Evolutionary conservation across 1,139 yeast genomes (phyloP).

Genomic region (Tardiomyces digboiensis): DNA sequence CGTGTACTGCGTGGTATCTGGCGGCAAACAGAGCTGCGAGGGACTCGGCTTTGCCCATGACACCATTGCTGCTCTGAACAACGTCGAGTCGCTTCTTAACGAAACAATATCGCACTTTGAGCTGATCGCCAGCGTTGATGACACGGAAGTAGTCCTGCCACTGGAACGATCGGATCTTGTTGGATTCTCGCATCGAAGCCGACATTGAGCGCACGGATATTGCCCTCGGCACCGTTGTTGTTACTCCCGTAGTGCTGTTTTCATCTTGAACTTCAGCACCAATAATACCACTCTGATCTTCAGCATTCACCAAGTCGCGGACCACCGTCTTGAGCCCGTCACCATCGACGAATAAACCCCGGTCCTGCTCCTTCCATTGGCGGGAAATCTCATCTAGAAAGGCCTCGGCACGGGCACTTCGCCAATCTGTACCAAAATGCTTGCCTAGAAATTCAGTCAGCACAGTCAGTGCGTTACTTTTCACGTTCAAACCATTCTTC

Average conservation of each 20-base stretch:
- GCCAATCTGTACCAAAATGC: slow-evolving; percentile 83
- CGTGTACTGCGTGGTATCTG: slow-evolving; percentile 54
- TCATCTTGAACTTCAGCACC: not conserved
- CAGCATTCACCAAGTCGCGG: slow-evolving; percentile 30
- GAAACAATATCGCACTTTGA: slow-evolving; percentile 43
- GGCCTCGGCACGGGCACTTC: slow-evolving; percentile 52
- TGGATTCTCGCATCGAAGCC: not conserved
- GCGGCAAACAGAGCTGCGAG: slow-evolving; percentile 28
- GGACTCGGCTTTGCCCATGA: slow-evolving; percentile 25
- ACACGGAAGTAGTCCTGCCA: slow-evolving; percentile 71
- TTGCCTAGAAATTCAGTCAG: slow-evolving; percentile 68
- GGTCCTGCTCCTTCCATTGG: slow-evolving; percentile 80
- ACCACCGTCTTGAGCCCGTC: slow-evolving; percentile 55
- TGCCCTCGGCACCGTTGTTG: not conserved
- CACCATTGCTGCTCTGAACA: not conserved
- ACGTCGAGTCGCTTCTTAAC: not conserved
- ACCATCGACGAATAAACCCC: slow-evolving; percentile 80
- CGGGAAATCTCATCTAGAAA: slow-evolving; percentile 74
- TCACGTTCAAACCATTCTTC: slow-evolving; percentile 85
- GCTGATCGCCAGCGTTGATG: slow-evolving; percentile 58
- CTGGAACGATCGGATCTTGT: slow-evolving; percentile 20
- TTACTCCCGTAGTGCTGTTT: not conserved
- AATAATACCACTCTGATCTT: not conserved
- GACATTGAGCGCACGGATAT: not conserved
- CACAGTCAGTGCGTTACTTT: slow-evolving; percentile 69